Evolutionary conservation across 768 basidiomycete species (phyloP).

Genomic region (Dictyophora rubrovolvata): DNA sequence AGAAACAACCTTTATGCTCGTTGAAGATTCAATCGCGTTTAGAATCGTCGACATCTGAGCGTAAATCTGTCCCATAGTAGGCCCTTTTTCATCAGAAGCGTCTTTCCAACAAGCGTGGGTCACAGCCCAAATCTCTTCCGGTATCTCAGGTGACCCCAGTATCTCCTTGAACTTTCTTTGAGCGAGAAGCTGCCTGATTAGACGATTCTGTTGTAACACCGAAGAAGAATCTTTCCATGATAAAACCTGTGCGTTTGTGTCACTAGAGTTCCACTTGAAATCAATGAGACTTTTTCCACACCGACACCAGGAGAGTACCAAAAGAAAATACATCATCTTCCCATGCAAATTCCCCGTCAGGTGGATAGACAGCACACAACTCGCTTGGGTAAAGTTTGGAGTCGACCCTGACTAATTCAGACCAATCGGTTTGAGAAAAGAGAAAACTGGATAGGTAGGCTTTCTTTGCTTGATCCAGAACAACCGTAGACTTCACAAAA

Average conservation of each 20-base stretch:
- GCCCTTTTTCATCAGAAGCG: conserved; percentile 24
- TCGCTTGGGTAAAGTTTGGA: not conserved
- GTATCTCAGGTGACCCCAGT: not conserved
- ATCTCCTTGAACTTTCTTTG: not conserved
- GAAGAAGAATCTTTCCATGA: not conserved
- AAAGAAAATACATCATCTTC: conserved; percentile 6
- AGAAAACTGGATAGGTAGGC: conserved; percentile 9
- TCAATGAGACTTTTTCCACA: not conserved
- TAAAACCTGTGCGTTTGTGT: not conserved
- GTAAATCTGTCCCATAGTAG: conserved; percentile 29
- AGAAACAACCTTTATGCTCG: not conserved
- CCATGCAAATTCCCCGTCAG: not conserved
- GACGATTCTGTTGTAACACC: not conserved
- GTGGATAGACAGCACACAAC: not conserved
- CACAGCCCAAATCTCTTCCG: conserved; percentile 37
- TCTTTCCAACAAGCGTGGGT: conserved; percentile 35
- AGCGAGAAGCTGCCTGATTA: not conserved
- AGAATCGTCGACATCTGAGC: not conserved
- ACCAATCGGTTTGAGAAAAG: not conserved
- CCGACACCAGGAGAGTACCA: not conserved
- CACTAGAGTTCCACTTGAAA: no score
- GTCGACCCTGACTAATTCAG: not conserved
- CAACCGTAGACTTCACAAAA: not conserved
- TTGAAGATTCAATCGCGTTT: not conserved
- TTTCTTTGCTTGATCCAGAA: not conserved